Evolutionary conservation across 2,329 filamentous ascomycete genomes (phyloP), one percentile per base, ranked within the genome.

Genomic region (Emericellopsis cladophorae): DNA sequence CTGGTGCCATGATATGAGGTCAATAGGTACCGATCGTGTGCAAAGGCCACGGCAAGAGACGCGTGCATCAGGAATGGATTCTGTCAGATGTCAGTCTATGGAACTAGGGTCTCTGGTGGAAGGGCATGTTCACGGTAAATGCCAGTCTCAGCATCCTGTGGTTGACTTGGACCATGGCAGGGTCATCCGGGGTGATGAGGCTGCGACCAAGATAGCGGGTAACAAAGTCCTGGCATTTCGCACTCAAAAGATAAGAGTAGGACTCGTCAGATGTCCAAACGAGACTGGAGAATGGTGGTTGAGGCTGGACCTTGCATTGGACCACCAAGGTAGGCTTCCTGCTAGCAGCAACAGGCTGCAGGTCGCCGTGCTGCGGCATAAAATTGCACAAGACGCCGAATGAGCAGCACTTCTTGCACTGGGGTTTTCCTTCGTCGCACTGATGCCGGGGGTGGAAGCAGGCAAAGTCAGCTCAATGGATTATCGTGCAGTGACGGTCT

Each of bases 311-410:
- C 43, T 39, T 54, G 42, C 34, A 16, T 29, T 40, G 45, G 40
- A 34, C 42, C 2, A 46, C 31, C 26, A 52, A 45, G 47, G 7
- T 10, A 8, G n/a, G 29, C 16, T 39, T 45, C 9, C 45, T 29
- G 16, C 54, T 54, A 34, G 48, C 48, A 7, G 51, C 48, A 1
- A 58, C 22, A 7, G 60, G 54, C 23, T 67, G 59, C 0, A 68
- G 50, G 40, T 69, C 61, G 0, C 60, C 43, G 1, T 60, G 39
- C 37, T 56, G 52, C 1, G 54, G 40, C 4, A 52, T 45, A 36
- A 61, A 69, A 40, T 66, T 70, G 51, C 68, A 71, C 39, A 62
- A 12, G 0, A 71, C 56, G 0, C 66, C 59, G n/a, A 62, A 71
- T 3, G 54, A 58, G 18, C 31, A 43, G 48, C 68, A 72, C 49